Evolutionary conservation across 768 basidiomycete species (phyloP).

Genomic region (Rhodotorula babjevae): DNA sequence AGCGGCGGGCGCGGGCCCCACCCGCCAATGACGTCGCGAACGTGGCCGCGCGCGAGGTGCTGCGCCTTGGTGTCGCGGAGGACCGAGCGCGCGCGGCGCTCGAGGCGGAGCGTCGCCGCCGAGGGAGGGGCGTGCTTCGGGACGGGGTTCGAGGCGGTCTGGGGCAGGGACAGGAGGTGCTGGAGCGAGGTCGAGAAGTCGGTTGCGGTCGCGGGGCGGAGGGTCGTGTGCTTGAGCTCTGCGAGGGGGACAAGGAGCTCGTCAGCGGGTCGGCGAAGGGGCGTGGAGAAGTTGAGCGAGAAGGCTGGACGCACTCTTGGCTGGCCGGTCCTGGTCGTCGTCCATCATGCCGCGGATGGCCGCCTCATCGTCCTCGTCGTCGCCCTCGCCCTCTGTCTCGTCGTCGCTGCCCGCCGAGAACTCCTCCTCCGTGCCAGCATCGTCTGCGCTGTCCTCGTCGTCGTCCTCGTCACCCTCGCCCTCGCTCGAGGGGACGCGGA

Average conservation of each 20-base stretch:
- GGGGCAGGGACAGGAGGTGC: conserved; percentile 38
- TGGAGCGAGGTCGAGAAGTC: conserved; percentile 36
- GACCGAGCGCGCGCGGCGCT: conserved; percentile 36
- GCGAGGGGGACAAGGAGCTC: neutral
- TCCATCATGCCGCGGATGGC: conserved; percentile 34
- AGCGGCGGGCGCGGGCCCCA: conserved; percentile 40
- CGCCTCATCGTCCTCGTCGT: conserved; percentile 36
- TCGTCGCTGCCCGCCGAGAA: conserved; percentile 29
- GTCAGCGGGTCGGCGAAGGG: no score
- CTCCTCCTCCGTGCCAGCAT: conserved; percentile 13
- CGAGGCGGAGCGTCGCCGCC: conserved; percentile 34
- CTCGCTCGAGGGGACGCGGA: conserved; percentile 2
- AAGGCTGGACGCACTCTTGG: conserved; percentile 25
- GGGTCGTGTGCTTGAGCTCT: conserved; percentile 40
- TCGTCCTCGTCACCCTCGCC: conserved; percentile 7
- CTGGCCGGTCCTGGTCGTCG: conserved; percentile 25
- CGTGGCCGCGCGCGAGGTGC: conserved; percentile 40
- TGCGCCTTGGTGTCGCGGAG: conserved; percentile 40
- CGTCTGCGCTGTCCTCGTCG: conserved; percentile 14
- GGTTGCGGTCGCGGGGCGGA: conserved; percentile 29
- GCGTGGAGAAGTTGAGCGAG: neutral
- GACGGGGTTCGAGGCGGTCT: conserved; percentile 29
- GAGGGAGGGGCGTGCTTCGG: conserved; percentile 35
- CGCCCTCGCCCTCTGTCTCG: neutral
- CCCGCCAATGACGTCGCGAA: conserved; percentile 43